These are phyloP conservation scores for Phlebiopsis gigantea DNA, from an alignment of 768 basidiomycete species.

Conservation along the genomic window DNA sequence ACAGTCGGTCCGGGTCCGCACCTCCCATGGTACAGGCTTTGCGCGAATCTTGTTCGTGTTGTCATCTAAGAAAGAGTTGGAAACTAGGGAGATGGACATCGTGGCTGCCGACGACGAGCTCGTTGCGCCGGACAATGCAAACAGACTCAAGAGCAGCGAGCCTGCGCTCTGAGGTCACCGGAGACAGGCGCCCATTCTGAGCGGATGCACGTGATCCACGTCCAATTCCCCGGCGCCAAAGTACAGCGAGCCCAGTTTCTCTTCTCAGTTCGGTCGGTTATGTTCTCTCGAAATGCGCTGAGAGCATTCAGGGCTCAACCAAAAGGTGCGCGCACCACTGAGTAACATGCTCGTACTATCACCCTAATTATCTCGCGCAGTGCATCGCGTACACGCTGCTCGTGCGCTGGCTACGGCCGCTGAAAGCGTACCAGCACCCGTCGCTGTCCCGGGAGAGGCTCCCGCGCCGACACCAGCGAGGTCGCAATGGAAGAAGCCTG, in stretches of 20 bases:
- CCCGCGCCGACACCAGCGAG: conserved; percentile 7
- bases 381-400: not conserved
- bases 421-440: conserved; percentile 11
- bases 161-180: conserved; percentile 2
- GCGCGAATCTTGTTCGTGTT: conserved; percentile 81
- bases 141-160: not conserved
- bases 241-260: conserved; percentile 8
- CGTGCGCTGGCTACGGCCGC: conserved; percentile 23
- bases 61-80: conserved; percentile 83
- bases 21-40: conserved; percentile 97
- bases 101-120: conserved; percentile 9
- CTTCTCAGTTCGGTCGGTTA: conserved; percentile 7
- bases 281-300: conserved; percentile 31
- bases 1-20: conserved; percentile 24
- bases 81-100: conserved; percentile 76
- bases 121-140: conserved; percentile 1
- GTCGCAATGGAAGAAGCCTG: not conserved
- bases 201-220: conserved; percentile 9
- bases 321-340: conserved; percentile 21
- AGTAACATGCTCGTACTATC: not conserved
- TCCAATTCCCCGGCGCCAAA: conserved; percentile 1
- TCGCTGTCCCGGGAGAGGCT: not conserved
- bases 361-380: not conserved
- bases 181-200: not conserved
- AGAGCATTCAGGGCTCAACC: conserved; percentile 27